These are phyloP conservation scores for Diutina sp. DNA, from an alignment of 1,139 yeast species.

Conservation along the genomic window DNA sequence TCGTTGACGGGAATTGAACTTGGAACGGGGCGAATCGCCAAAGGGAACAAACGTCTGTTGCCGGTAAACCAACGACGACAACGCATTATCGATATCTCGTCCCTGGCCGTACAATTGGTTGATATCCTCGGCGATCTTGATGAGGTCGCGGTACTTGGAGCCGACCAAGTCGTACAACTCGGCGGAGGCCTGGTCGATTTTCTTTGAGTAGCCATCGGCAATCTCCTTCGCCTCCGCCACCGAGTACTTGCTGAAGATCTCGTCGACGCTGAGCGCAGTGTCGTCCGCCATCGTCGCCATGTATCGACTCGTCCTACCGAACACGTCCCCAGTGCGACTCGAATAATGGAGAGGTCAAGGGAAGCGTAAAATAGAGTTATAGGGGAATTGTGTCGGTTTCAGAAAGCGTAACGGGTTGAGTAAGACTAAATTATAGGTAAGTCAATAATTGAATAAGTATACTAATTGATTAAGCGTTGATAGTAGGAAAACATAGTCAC, in stretches of 20 bases:
- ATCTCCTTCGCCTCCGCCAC: not conserved
- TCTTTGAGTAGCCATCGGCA: not conserved
- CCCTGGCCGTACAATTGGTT: conserved; percentile 37
- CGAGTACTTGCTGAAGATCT: not conserved
- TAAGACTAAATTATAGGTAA: too few species aligned
- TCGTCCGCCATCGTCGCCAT: not conserved
- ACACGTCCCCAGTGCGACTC: not conserved
- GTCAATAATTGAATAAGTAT: too few species aligned
- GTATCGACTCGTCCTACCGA: not conserved
- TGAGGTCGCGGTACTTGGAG: conserved; percentile 50
- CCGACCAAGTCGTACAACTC: conserved; percentile 52
- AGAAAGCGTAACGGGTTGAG: too few species aligned
- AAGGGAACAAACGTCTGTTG: conserved; percentile 19
- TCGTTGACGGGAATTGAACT: conserved; percentile 9
- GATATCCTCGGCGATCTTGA: conserved; percentile 58
- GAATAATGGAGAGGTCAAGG: too few species aligned
- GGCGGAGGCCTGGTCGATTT: conserved; percentile 9
- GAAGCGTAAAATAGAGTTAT: too few species aligned
- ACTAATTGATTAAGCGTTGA: too few species aligned
- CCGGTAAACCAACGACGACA: conserved; percentile 22
- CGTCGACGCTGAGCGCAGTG: not conserved
- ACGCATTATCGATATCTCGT: conserved; percentile 12
- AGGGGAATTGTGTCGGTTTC: too few species aligned
- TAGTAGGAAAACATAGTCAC: too few species aligned
- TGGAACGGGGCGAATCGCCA: conserved; percentile 10